These are phyloP conservation scores for Amanita polypyramis DNA, from an alignment of 768 basidiomycete genomes.

Conservation along the genomic window DNA sequence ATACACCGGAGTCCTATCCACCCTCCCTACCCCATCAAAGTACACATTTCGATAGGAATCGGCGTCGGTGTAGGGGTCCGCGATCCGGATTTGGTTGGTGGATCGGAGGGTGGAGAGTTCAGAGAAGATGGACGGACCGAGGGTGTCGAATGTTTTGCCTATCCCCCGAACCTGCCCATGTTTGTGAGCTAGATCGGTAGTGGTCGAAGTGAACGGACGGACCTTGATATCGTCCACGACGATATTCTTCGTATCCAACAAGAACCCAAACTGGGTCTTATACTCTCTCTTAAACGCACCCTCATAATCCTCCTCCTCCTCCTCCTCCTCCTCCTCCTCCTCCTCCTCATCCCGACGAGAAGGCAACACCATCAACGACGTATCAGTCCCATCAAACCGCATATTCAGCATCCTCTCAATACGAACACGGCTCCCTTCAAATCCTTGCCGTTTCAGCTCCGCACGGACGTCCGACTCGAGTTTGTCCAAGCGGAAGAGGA, in stretches of 20 bases:
- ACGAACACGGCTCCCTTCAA: conserved; percentile 58
- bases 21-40: conserved; percentile 71
- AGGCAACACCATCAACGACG: conserved; percentile 79
- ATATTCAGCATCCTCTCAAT: conserved; percentile 83
- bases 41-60: conserved; percentile 60
- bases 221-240: conserved; percentile 92
- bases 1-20: conserved; percentile 74
- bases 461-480: conserved; percentile 49
- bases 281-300: conserved; percentile 73
- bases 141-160: conserved; percentile 79
- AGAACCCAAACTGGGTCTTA: conserved; percentile 85
- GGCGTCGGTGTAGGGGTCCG: conserved; percentile 29
- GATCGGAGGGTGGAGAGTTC: conserved; percentile 51
- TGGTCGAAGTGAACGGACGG: not conserved
- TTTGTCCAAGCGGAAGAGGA: conserved; percentile 60
- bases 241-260: conserved; percentile 73
- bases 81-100: conserved; percentile 13
- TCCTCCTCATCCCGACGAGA: conserved; percentile 28
- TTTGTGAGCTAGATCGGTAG: not conserved
- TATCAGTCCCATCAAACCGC: conserved; percentile 92
- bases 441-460: conserved; percentile 75
- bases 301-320: conserved; percentile 59
- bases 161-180: conserved; percentile 65
- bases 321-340: conserved; percentile 45
- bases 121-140: conserved; percentile 69